phyloP scores from a whole-genome alignment of 2,329 filamentous ascomycete species.

The Sporothrix humicola region DNA sequence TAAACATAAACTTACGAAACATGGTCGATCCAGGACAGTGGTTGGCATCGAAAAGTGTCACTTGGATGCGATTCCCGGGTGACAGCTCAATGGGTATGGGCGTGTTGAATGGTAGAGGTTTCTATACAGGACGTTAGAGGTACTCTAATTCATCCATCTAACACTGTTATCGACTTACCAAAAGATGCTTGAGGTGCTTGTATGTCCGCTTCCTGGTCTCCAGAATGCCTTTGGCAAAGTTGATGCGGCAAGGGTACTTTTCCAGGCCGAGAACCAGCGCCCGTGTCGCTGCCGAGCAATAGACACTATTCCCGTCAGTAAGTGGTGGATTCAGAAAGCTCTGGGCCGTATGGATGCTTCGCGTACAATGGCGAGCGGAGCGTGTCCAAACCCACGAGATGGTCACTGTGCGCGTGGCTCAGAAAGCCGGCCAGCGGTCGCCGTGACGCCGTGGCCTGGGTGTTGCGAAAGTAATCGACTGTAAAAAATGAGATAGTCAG shows the following conservation, averaged over 20 bases:
- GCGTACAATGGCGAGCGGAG: conserved; percentile 73
- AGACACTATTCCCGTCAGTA: conserved; percentile 59
- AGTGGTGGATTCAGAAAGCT: background rate
- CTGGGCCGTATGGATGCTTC: too few species aligned
- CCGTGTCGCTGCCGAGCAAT: conserved; percentile 83
- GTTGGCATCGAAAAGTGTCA: conserved; percentile 89
- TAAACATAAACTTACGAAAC: conserved; percentile 65
- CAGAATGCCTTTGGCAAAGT: conserved; percentile 76
- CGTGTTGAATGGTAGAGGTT: conserved; percentile 80
- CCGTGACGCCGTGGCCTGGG: conserved; percentile 51
- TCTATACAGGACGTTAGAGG: conserved; percentile 50
- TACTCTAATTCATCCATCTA: background rate
- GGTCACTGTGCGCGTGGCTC: conserved; percentile 91
- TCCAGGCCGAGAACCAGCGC: conserved; percentile 82
- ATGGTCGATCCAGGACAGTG: conserved; percentile 90
- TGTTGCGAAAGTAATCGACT: conserved; percentile 81
- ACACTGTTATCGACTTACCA: conserved; percentile 49
- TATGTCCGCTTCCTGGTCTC: conserved; percentile 78
- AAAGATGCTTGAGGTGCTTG: conserved; percentile 71
- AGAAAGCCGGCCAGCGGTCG: conserved; percentile 84
- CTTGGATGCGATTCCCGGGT: conserved; percentile 70
- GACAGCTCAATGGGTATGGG: conserved; percentile 76
- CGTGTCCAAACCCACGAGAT: conserved; percentile 79
- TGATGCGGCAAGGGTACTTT: conserved; percentile 78
- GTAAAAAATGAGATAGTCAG: background rate